Conservation (phyloP, 2,329 filamentous ascomycete genomes). For the Alternaria gaisen region DNA sequence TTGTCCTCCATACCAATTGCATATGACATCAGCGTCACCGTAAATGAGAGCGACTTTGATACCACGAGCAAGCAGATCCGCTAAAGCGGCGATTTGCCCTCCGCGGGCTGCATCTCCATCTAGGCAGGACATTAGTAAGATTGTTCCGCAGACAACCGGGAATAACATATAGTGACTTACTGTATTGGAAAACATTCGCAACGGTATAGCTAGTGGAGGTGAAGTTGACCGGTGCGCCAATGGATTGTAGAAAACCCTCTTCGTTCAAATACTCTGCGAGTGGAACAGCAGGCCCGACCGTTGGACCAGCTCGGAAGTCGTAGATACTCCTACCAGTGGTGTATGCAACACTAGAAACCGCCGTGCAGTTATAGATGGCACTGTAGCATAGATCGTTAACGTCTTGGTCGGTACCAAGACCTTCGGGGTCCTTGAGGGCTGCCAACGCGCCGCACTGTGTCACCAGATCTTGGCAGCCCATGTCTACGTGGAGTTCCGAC, state of each 20-base stretch:
- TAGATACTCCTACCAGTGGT: conserved; percentile 51
- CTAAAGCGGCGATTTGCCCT: conserved; percentile 52
- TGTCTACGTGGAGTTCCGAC: conserved; percentile 56
- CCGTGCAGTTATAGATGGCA: conserved; percentile 35
- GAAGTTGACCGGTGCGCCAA: conserved; percentile 62
- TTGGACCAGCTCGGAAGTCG: conserved; percentile 54
- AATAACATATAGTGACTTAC: conserved; percentile 18
- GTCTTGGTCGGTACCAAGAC: conserved; percentile 40
- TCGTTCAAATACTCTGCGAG: conserved; percentile 63
- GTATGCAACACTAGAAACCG: conserved; percentile 25
- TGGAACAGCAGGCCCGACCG: conserved; percentile 51
- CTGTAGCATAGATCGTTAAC: conserved; percentile 36
- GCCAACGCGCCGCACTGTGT: conserved; percentile 46
- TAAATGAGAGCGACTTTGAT: conserved; percentile 74
- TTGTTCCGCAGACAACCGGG: not conserved
- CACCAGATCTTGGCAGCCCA: conserved; percentile 62
- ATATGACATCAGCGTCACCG: conserved; percentile 66
- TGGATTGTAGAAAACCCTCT: conserved; percentile 57
- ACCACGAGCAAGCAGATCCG: conserved; percentile 53
- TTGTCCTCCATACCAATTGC: conserved; percentile 76
- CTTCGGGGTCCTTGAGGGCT: conserved; percentile 43
- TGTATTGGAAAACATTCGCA: conserved; percentile 49
- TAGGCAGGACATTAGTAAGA: conserved; percentile 20
- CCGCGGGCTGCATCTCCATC: conserved; percentile 58
- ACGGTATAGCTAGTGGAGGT: conserved; percentile 55